Conservation (phyloP, 2,329 filamentous ascomycete genomes). For the Dactylellina leptospora region DNA sequence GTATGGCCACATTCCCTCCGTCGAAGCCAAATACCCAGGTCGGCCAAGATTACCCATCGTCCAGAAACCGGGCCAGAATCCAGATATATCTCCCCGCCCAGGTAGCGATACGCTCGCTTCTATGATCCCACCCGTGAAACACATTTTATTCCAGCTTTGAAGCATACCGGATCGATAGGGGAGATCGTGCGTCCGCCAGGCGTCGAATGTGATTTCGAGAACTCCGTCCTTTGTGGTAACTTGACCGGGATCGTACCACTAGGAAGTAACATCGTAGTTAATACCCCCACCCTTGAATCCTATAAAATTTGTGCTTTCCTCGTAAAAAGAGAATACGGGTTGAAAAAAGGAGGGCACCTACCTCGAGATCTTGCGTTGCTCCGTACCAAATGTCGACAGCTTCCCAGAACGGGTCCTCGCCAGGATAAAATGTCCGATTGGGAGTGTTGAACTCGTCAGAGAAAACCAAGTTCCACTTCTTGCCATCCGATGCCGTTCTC, state of each 20-base stretch:
- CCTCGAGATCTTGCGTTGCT: conserved; percentile 64
- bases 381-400: conserved; percentile 58
- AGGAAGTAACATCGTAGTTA: background rate
- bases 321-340: no score
- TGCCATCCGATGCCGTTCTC: conserved; percentile 69
- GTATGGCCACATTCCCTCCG: conserved; percentile 78
- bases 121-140: conserved; percentile 75
- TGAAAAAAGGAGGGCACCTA: conserved; percentile 12
- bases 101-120: conserved; percentile 76
- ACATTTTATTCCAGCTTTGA: conserved; percentile 77
- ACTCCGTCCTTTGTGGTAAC: conserved; percentile 70
- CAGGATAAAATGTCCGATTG: conserved; percentile 75
- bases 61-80: conserved; percentile 81
- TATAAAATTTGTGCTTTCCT: background rate
- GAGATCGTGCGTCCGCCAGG: conserved; percentile 71
- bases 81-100: conserved; percentile 71
- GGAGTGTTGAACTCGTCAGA: conserved; percentile 76
- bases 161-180: conserved; percentile 77
- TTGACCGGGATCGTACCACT: conserved; percentile 76
- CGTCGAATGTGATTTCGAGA: conserved; percentile 72
- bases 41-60: conserved; percentile 77
- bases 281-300: background rate
- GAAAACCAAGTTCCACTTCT: conserved; percentile 72
- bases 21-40: conserved; percentile 74
- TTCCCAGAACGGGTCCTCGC: conserved; percentile 74